A percentile compares a stretch with the other conserved stretches of the same genome.
phyloP scores from a whole-genome alignment of 2,329 filamentous ascomycete species.

The Epichloe scottii region DNA sequence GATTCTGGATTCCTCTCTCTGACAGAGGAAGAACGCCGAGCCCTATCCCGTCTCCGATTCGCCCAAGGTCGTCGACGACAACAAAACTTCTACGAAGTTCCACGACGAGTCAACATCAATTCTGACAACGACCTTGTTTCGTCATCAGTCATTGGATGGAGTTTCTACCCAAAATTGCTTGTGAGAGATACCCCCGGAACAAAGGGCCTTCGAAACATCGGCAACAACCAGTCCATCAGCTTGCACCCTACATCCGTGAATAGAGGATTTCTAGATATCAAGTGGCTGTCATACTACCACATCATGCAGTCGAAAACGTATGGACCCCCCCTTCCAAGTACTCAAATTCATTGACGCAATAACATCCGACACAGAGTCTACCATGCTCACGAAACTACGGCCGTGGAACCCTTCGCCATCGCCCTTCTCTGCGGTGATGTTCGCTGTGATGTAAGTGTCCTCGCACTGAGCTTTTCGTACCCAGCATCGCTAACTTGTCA shows the following conservation, averaged over 20 bases:
- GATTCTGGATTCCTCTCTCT: slow-evolving; percentile 76
- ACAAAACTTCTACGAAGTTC: slow-evolving; percentile 70
- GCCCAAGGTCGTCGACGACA: slow-evolving; percentile 42
- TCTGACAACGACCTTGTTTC: slow-evolving; percentile 70
- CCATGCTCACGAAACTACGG: slow-evolving; percentile 81
- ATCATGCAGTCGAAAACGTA: slow-evolving; percentile 87
- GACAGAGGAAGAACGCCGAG: slow-evolving; percentile 57
- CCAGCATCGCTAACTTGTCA: neutral
- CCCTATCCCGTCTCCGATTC: slow-evolving; percentile 57
- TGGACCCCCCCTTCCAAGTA: slow-evolving; percentile 15
- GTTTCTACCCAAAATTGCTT: slow-evolving; percentile 90
- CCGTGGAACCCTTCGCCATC: slow-evolving; percentile 70
- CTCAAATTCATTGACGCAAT: neutral
- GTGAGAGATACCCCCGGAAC: slow-evolving; percentile 55
- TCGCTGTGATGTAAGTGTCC: slow-evolving; percentile 56
- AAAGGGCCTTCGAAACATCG: slow-evolving; percentile 80
- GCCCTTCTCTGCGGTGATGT: slow-evolving; percentile 79
- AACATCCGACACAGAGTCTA: slow-evolving; percentile 45
- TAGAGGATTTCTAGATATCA: slow-evolving; percentile 52
- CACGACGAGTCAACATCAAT: slow-evolving; percentile 59
- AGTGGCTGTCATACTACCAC: slow-evolving; percentile 89
- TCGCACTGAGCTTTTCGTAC: neutral
- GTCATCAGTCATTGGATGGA: slow-evolving; percentile 77
- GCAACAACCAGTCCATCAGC: slow-evolving; percentile 83
- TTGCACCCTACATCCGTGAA: slow-evolving; percentile 86